Evolutionary conservation across 225 moss, liverwort and hornwort genomes (phyloP), one percentile per base, ranked within the genome.

Genomic region (Polytrichum commune): DNA sequence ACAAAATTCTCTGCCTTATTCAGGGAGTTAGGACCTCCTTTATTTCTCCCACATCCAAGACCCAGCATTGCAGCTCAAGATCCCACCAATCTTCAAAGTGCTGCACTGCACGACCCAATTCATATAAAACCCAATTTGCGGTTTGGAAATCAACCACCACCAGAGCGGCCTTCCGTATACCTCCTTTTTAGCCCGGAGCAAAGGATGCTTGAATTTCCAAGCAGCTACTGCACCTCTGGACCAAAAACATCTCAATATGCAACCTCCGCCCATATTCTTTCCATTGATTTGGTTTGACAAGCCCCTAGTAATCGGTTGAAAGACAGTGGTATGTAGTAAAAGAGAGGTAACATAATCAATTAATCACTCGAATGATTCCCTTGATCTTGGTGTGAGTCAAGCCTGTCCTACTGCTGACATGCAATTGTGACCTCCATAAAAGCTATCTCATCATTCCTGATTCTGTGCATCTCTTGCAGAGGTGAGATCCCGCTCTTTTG

Each of bases 61-160:
- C 90, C 83, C 88, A 91, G 89, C 65, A 95, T 89, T 72, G 85
- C 78, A 64, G 92, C 84, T 65, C 62, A 33, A 74, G 77, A 55
- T 32, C 62, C 60, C 4, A 57, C 72, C 24, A 38, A 38, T 38
- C 38, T 38, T 10, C 13, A 38, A 38, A 38, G 38, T 38, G 38
- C 38, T 38, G 38, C 38, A 38, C 38, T 38, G 38, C 9, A 10
- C 13, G 38, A 38, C 38, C 38, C 38, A 38, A 38, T 38, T 38
- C 38, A 13, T 67, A 67, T 10, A 67, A 25, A 46, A n/a, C 26
- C 46, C 67, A 19, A 61, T 9, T 38, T n/a, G 8, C 19, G 22
- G 19, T 5, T 7, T 13, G 28, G 69, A 22, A 19, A 35, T 77
- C 74, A 77, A 68, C 77, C 84, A 69, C 77, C 66, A 60, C 77